Evolutionary conservation across 176 grass and related monocot genomes (phyloP), one percentile per base, ranked within the genome.

Genomic region (Aegilops speltoides): DNA sequence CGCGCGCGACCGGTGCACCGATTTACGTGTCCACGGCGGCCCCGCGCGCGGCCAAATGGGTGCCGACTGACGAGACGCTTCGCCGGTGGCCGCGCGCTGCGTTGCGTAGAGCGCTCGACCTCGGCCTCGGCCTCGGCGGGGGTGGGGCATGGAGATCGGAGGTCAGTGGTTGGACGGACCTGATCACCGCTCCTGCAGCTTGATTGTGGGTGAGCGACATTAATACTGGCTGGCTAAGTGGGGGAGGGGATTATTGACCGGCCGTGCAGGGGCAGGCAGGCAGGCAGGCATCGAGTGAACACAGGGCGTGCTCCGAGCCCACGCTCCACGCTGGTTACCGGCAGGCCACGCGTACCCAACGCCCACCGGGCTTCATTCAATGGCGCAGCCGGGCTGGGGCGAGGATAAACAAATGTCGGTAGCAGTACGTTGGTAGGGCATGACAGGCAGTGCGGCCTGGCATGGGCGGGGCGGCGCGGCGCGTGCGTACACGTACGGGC

Each of bases 291-390:
- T n/a, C 29, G 12, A 70, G 10, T 60, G 56, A 33, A 62, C 37
- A 69, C 80, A 56, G 52, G 79, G 52, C 69, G 71, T 45, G 56
- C 56, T 83, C 54, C 8, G 50, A 33, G 19, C n/a, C 37, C 64
- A 62, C 79, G 20, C 79, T 46, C 14, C 23, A 5, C 29, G 54
- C 54, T 22, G 20, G 66, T 54, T 19, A 20, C 50, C 52, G 68
- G 23, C 13, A 16, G 48, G n/a, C 61, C 78, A 66, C 79, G 41
- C 43, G 73, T 76, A 48, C 79, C 79, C 79, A 50, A n/a, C 79
- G 43, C 64, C 66, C 29, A 10, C 43, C 56, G 36, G 54, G 56
- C 25, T 76, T 76, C 70, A 46, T 75, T 76, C 37, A 46, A 84
- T 76, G 82, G 37, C 70, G 36, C 36, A 6, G 82, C 8, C 60